Base-by-base conservation (phyloP, 1,284 basidiomycete species). In the Grifola frondosa region DNA sequence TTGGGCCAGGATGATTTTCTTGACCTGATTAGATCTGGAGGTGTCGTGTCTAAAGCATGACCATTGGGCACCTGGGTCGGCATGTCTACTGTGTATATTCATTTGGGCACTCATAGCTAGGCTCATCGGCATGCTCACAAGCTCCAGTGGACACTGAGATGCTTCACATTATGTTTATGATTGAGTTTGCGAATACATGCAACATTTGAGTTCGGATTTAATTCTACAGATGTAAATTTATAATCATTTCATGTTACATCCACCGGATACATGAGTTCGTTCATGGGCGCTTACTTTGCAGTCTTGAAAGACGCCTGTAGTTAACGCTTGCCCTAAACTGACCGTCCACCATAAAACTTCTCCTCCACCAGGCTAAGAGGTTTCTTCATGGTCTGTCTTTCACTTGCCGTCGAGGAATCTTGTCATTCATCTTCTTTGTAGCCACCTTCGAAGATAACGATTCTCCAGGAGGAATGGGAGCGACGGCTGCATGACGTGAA, bases 401-500 rank as follows among this genome's bases (percentile, higher is more conserved):
- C 37, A 17, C 41, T 31, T 46, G 23, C 42, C 13, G 39, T n/a
- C 33, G 21, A 30, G 17, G 16, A 21, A 25, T 23, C 16, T 22
- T 16, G 31, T 21, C 37, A 39, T 50, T 50, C 40, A 49, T 42
- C 21, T 24, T 23, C 30, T 9, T 23, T 28, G 2, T 41, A 67
- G 64, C 53, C 62, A 5, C 48, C 63, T n/a, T 69, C 71, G 29
- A 84, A 82, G 65, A 68, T 69, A 20, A 58, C 62, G n/a, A 80
- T 88, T 51, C 70, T 74, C 26, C 78, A 77, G 52, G 83, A 85
- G 57, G 86, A 88, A 67, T 88, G 86, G 86, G 82, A 88, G 54
- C 73, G 73, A 29, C 78, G 81, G 20, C 69, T 89, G 29, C 83
- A 85, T 59, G 84, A 86, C 49, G 86, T 88, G 5, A 76, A 78